Evolutionary conservation across 495 filamentous ascomycete species (phyloP).

Genomic region (Penicillium manginii): DNA sequence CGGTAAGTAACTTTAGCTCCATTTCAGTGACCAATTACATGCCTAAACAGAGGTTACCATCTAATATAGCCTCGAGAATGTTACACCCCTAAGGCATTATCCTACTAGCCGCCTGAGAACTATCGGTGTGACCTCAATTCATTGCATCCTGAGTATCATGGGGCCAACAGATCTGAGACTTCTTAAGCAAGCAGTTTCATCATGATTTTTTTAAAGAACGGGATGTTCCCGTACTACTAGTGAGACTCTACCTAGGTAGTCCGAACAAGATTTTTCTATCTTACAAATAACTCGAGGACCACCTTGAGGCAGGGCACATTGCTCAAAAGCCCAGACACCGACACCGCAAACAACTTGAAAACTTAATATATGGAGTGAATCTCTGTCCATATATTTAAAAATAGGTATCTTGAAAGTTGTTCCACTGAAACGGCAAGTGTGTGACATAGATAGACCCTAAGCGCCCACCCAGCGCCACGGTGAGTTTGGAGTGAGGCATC

Average conservation of each 20-base stretch:
- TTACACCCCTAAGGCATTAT: slow-evolving; percentile 15
- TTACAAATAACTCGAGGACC: too few relatives aligned
- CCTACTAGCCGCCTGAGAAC: slow-evolving; percentile 16
- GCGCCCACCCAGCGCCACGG: slow-evolving; percentile 25
- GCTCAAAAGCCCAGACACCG: not conserved
- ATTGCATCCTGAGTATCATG: not conserved
- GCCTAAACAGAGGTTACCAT: slow-evolving; percentile 12
- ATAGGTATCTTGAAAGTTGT: not conserved
- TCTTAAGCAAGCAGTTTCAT: not conserved
- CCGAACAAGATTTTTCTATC: too few relatives aligned
- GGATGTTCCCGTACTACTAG: too few relatives aligned
- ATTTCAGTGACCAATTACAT: slow-evolving; percentile 1
- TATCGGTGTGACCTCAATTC: slow-evolving; percentile 6
- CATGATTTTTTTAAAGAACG: not conserved
- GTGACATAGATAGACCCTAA: slow-evolving; percentile 30
- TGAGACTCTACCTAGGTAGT: too few relatives aligned
- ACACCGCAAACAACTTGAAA: not conserved
- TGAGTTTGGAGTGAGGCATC: not conserved
- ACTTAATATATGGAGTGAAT: not conserved
- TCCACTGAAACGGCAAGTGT: slow-evolving; percentile 20
- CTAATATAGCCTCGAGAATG: slow-evolving; percentile 3
- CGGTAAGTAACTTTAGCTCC: not conserved
- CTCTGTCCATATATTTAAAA: not conserved
- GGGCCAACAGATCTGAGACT: not conserved
- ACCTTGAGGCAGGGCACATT: too few relatives aligned